Conservation (phyloP, 106 monocot genomes). For the Cymbidium sinense region DNA sequence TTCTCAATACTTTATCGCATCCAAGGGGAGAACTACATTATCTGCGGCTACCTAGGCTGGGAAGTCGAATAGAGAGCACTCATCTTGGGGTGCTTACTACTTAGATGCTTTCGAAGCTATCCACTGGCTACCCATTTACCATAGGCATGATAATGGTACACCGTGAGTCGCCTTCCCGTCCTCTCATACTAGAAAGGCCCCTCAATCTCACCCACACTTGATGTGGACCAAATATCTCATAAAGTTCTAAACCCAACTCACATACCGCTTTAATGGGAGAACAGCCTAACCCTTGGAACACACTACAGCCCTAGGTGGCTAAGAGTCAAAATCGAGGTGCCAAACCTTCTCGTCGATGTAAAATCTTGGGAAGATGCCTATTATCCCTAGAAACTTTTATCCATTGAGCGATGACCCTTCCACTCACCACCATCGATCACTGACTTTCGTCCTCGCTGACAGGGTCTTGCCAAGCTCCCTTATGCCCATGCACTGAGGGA, state of each 20-base stretch:
- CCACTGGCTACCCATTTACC: too few relatives aligned
- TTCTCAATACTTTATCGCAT: too few relatives aligned
- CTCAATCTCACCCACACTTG: neutral
- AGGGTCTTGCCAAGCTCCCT: too few relatives aligned
- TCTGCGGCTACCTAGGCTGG: too few relatives aligned
- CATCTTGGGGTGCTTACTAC: too few relatives aligned
- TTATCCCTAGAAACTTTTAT: constrained; percentile 13
- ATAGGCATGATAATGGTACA: too few relatives aligned
- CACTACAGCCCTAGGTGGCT: constrained; percentile 9
- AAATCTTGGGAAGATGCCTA: constrained; percentile 7
- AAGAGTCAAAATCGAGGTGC: constrained; percentile 15
- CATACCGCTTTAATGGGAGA: neutral
- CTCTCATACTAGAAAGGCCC: neutral
- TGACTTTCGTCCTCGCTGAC: too few relatives aligned
- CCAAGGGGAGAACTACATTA: too few relatives aligned
- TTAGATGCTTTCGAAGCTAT: too few relatives aligned
- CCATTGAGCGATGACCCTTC: constrained; percentile 7
- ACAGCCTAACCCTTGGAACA: constrained; percentile 14
- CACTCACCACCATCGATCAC: neutral
- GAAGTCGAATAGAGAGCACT: too few relatives aligned
- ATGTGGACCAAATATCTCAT: neutral
- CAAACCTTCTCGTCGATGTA: constrained; percentile 10
- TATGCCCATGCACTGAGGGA: too few relatives aligned
- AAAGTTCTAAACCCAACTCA: too few relatives aligned
- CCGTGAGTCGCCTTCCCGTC: neutral